phyloP scores from a whole-genome alignment of 2,329 filamentous ascomycete species.

The Aspergillus chevalieri region DNA sequence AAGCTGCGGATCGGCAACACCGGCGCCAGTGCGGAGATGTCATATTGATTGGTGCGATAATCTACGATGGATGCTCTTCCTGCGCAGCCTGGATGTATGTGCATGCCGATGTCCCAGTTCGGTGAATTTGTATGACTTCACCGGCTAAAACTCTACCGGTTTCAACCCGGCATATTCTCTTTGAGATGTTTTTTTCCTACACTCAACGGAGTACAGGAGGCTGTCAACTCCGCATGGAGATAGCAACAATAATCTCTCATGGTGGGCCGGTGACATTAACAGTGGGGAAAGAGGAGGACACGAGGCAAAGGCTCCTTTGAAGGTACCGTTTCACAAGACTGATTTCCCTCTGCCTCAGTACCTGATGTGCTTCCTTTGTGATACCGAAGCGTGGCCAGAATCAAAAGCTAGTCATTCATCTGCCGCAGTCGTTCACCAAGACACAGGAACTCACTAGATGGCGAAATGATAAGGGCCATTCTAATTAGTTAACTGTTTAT shows the following conservation, averaged over 20 bases:
- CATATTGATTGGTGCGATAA: constrained; percentile 23
- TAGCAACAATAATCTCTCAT: not conserved
- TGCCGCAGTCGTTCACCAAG: too few species aligned
- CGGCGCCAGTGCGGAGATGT: constrained; percentile 16
- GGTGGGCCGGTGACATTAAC: not conserved
- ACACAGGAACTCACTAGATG: too few species aligned
- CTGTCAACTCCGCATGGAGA: constrained; percentile 1
- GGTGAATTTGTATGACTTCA: not conserved
- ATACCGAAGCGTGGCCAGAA: not conserved
- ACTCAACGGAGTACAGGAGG: not conserved
- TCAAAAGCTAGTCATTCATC: not conserved
- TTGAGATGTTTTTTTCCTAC: not conserved
- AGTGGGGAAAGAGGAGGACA: not conserved
- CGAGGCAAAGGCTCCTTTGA: not conserved
- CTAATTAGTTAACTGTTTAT: too few species aligned
- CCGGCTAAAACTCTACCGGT: not conserved
- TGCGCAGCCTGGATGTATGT: not conserved
- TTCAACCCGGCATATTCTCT: not conserved
- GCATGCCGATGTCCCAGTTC: not conserved
- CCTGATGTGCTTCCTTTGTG: not conserved
- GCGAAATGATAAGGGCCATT: too few species aligned
- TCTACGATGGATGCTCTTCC: constrained; percentile 16
- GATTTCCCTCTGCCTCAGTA: too few species aligned
- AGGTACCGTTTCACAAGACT: not conserved
- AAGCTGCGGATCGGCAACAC: constrained; percentile 4